phyloP scores from a whole-genome alignment of 1,139 yeast species.

The Eremothecium cymbalariae region DNA sequence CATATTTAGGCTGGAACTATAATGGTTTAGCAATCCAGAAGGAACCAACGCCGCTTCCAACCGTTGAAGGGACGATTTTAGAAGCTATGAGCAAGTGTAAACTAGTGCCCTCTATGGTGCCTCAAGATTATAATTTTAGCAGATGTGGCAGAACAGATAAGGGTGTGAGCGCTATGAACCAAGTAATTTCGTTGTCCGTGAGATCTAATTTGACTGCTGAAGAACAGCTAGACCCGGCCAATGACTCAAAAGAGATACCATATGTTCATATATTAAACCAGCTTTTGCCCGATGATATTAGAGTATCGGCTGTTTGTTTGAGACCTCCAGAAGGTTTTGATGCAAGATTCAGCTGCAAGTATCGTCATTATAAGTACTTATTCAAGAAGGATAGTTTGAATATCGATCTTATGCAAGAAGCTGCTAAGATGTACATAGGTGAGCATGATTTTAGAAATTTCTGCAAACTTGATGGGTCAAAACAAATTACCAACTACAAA shows the following conservation, averaged over 20 bases:
- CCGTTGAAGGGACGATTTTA: constrained; percentile 73
- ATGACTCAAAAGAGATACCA: constrained; percentile 64
- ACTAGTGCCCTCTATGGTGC: constrained; percentile 53
- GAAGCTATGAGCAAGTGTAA: constrained; percentile 62
- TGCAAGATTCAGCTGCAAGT: constrained; percentile 83
- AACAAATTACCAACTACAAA: constrained; percentile 71
- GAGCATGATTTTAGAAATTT: constrained; percentile 88
- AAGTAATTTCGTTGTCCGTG: constrained; percentile 73
- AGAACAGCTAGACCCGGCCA: constrained; percentile 49
- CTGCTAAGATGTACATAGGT: constrained; percentile 61
- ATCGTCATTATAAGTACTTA: constrained; percentile 78
- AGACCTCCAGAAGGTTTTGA: constrained; percentile 79
- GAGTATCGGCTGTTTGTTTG: constrained; percentile 73
- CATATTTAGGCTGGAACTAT: constrained; percentile 90
- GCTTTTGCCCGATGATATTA: constrained; percentile 68
- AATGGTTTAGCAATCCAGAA: constrained; percentile 82
- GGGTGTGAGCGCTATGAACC: constrained; percentile 96
- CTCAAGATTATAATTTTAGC: constrained; percentile 61
- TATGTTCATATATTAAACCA: constrained; percentile 71
- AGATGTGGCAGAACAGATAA: constrained; percentile 95
- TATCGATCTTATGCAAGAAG: constrained; percentile 57
- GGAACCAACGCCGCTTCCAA: constrained; percentile 69
- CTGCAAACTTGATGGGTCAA: constrained; percentile 89
- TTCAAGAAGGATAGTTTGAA: constrained; percentile 53
- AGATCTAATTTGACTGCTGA: constrained; percentile 54